Evolutionary conservation across 208 protist species (phyloP), one percentile per base, ranked within the genome.

Genomic region (Leptomonas seymouri): DNA sequence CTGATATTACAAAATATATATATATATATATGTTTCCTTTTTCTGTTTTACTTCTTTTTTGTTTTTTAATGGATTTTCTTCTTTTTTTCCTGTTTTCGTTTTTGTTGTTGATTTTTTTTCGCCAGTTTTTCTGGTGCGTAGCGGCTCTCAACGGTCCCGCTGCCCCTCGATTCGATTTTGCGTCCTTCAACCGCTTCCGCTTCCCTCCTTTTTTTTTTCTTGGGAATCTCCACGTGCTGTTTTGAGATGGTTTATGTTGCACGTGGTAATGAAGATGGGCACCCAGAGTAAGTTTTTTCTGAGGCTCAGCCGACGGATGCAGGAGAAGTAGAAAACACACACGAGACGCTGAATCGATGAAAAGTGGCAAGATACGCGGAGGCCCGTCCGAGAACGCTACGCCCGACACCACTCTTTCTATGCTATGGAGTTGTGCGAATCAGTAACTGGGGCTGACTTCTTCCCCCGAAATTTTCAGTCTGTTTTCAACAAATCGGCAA

Each of bases 371-470:
- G n/a, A n/a, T n/a, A n/a, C n/a, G n/a, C n/a, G n/a, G n/a, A n/a
- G n/a, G n/a, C n/a, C n/a, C n/a, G n/a, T n/a, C n/a, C n/a, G n/a
- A n/a, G n/a, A n/a, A n/a, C n/a, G n/a, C n/a, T 44, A 44, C 50
- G 41, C 84, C 85, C 77, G 81, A 81, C 81, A 90, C 84, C 84
- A 90, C 84, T 90, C 82, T 82, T 77, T 71, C 71, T 71, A 73
- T 51, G 76, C 78, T 80, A 73, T 60, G 49, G 50, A 59, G 56
- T 49, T 68, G 48, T 28, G 49, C 14, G 45, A 55, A 73, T 67
- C 62, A 65, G 70, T 76, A 70, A 78, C 72, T 90, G 82, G 81
- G 74, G 79, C 85, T 76, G 71, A 72, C 81, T 87, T 90, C 85
- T 90, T 90, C 85, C 85, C 85, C 85, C 81, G 61, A 55, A 57